These are phyloP conservation scores for Capronia epimyces DNA, from an alignment of 2,329 filamentous ascomycete species.

Conservation along the genomic window DNA sequence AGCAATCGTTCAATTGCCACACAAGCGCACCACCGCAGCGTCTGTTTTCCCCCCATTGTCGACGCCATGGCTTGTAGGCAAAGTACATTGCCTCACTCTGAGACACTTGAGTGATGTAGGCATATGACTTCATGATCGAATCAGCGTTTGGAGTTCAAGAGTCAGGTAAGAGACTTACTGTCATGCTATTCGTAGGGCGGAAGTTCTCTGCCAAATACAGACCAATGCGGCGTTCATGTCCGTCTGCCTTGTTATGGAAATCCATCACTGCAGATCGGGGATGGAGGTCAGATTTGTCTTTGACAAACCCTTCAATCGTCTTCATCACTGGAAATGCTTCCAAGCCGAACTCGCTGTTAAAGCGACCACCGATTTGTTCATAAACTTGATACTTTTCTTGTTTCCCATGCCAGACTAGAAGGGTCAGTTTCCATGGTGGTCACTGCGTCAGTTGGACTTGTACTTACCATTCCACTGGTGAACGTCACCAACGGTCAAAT, in stretches of 20 bases:
- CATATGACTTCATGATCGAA: slow-evolving; percentile 57
- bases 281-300: slow-evolving; percentile 64
- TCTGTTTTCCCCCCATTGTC: slow-evolving; percentile 42
- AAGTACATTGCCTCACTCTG: slow-evolving; percentile 57
- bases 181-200: too few species aligned
- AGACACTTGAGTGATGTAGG: slow-evolving; percentile 60
- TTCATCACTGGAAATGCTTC: slow-evolving; percentile 78
- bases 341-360: slow-evolving; percentile 94
- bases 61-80: slow-evolving; percentile 52
- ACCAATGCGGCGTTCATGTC: slow-evolving; percentile 77
- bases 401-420: slow-evolving; percentile 29
- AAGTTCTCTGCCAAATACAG: slow-evolving; percentile 88
- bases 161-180: too few species aligned
- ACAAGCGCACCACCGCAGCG: slow-evolving; percentile 42
- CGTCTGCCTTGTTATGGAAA: slow-evolving; percentile 92
- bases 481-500: slow-evolving; percentile 78
- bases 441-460: too few species aligned
- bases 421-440: too few species aligned
- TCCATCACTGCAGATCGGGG: slow-evolving; percentile 80
- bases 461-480: slow-evolving; percentile 72
- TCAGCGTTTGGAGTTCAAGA: too few species aligned
- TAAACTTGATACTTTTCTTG: slow-evolving; percentile 90
- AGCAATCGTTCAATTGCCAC: slow-evolving; percentile 49
- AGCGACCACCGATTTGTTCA: slow-evolving; percentile 74
- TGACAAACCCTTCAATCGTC: slow-evolving; percentile 70